These are phyloP conservation scores for Quercus lobata DNA, from an alignment of 331 rosid species.

Conservation along the genomic window DNA sequence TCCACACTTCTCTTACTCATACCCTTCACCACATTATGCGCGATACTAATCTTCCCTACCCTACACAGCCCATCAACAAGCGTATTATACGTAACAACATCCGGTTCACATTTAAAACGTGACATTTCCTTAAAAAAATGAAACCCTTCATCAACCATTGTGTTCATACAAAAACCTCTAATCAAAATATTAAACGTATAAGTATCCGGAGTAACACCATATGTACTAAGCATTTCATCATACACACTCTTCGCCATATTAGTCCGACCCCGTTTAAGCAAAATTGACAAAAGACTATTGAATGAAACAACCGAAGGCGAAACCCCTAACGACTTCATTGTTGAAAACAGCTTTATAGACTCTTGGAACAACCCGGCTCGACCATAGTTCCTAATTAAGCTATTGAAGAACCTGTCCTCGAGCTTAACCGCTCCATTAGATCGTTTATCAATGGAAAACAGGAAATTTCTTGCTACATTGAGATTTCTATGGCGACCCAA, in stretches of 20 bases:
- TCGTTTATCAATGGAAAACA: conserved; percentile 59
- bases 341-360: conserved; percentile 55
- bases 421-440: conserved; percentile 62
- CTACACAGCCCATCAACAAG: conserved; percentile 84
- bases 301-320: conserved; percentile 59
- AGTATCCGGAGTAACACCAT: conserved; percentile 61
- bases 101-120: conserved; percentile 49
- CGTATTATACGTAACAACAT: conserved; percentile 64
- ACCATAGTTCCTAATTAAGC: conserved; percentile 61
- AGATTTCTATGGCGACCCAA: conserved; percentile 52
- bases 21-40: conserved; percentile 63
- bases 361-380: conserved; percentile 69
- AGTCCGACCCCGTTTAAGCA: conserved; percentile 69
- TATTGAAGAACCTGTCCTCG: conserved; percentile 57
- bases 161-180: conserved; percentile 67
- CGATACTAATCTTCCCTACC: conserved; percentile 57
- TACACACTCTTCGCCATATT: conserved; percentile 51
- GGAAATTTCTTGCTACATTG: conserved; percentile 59
- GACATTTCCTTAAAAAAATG: conserved; percentile 51
- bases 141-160: conserved; percentile 68
- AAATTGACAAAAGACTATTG: conserved; percentile 44
- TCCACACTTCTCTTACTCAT: conserved; percentile 52
- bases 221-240: conserved; percentile 64
- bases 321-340: conserved; percentile 52
- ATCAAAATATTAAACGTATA: conserved; percentile 66